Evolutionary conservation across 306 rosid genomes (phyloP).

Genomic region (Rosa chinensis): DNA sequence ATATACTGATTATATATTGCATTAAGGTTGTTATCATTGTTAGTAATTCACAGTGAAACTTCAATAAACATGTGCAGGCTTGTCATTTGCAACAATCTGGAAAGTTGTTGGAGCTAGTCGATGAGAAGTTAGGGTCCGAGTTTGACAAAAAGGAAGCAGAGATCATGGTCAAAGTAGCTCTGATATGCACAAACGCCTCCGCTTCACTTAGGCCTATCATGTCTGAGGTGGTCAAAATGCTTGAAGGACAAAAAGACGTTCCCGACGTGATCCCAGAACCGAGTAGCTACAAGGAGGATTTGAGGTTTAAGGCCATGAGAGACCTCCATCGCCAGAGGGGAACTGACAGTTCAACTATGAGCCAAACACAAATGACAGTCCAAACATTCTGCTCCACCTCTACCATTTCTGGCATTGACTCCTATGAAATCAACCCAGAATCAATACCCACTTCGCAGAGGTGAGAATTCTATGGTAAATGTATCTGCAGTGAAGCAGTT

Average conservation of each 20-base stretch:
- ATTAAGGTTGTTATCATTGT: neutral
- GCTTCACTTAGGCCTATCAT: constrained; percentile 64
- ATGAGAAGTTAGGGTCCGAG: constrained; percentile 49
- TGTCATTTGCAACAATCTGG: constrained; percentile 51
- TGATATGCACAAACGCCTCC: constrained; percentile 61
- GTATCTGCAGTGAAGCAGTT: neutral
- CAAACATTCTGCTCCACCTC: constrained; percentile 40
- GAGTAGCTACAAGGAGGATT: constrained; percentile 39
- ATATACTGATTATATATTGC: neutral
- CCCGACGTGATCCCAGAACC: constrained; percentile 53
- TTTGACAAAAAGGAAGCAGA: constrained; percentile 49
- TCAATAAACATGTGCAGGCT: constrained; percentile 45
- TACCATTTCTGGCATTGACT: constrained; percentile 31
- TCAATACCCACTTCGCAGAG: constrained; percentile 14
- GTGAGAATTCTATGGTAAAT: neutral
- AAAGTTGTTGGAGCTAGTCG: constrained; percentile 50
- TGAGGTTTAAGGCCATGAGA: constrained; percentile 77
- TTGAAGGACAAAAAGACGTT: constrained; percentile 49
- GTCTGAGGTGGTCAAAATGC: constrained; percentile 72
- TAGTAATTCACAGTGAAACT: neutral
- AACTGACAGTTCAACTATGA: constrained; percentile 36
- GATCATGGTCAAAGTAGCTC: constrained; percentile 53
- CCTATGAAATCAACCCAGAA: constrained; percentile 26
- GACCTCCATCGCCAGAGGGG: constrained; percentile 44
- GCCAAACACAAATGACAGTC: constrained; percentile 31